Base-by-base conservation (phyloP, 78 protist species). In the Pigoraptor vietnamica region DNA sequence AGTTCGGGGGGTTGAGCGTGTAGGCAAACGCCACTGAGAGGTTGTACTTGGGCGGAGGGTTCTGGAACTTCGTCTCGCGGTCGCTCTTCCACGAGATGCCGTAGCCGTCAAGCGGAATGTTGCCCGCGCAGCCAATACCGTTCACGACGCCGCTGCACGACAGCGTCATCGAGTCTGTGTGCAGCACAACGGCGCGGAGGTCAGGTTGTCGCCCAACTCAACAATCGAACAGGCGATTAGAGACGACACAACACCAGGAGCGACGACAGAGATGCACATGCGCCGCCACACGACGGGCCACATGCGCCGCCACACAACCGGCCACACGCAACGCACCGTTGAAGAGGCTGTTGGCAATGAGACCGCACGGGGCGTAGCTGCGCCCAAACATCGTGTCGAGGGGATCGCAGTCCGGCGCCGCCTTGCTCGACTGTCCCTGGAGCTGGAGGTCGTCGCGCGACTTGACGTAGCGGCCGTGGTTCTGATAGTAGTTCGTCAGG, bases 1-100 rank as follows among this genome's bases (percentile, higher is more conserved):
- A 88, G 90, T 88, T 82, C 29, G 87, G 87, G 35, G 39, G 79
- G 33, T 81, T 19, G 91, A 2, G 25, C 29, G 55, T 21, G 87
- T 48, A 0, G 35, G 40, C 89, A 24, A 86, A 86, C 24, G 89
- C 40, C 40, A 23, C 33, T 14, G 39, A 1, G 33, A 35, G 39
- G 88, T 35, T 35, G 88, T 36, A 1, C 25, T 6, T 35, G 88
- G 35, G 88, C 89, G 40, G 92, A 39, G 93, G 93, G 37, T 90
- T 89, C 29, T 86, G 37, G 94, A 97, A 97, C 93, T 96, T 97
- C 38, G 81, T 91, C 55, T 94, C 97, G 6, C 37, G 39, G 89
- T 98, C 99, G 1, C 97, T 91, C 33, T 9, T 2, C 98, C 98
- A 97, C 81, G 99, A 97, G 40, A 98, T 94, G 35, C 97, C 98